A percentile compares a stretch with the other conserved stretches of the same genome.
phyloP scores from a whole-genome alignment of 768 basidiomycete species.

The Coprinellus micaceus region DNA sequence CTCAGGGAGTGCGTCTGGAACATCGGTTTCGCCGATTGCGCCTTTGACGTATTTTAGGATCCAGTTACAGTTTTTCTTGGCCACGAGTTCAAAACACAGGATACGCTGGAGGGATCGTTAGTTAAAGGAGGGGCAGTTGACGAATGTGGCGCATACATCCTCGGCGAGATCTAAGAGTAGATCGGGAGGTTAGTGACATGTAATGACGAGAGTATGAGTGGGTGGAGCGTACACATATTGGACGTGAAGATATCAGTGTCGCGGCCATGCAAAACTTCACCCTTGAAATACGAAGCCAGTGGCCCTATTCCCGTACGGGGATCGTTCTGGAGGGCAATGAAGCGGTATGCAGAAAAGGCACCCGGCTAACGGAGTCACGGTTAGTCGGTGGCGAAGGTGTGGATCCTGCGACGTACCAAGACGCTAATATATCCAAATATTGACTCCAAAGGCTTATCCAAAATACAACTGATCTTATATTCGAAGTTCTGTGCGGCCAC shows the following conservation, averaged over 20 bases:
- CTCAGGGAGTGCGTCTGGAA: slow-evolving; percentile 88
- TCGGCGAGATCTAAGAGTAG: slow-evolving; percentile 70
- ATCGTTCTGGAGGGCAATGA: slow-evolving; percentile 88
- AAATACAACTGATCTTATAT: slow-evolving; percentile 87
- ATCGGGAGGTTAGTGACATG: slow-evolving; percentile 3
- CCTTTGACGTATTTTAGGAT: slow-evolving; percentile 95
- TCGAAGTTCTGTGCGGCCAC: slow-evolving; percentile 96
- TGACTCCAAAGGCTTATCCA: slow-evolving; percentile 86
- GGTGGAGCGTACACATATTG: slow-evolving; percentile 76
- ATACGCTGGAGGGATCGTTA: slow-evolving; percentile 54
- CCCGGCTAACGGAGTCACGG: slow-evolving; percentile 61
- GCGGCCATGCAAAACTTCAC: slow-evolving; percentile 79
- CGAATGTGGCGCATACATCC: slow-evolving; percentile 67
- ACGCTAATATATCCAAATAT: slow-evolving; percentile 97
- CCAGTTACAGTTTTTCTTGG: slow-evolving; percentile 80
- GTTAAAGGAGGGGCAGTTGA: background rate
- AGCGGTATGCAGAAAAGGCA: slow-evolving; percentile 89
- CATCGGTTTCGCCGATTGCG: slow-evolving; percentile 90
- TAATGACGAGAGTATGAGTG: background rate
- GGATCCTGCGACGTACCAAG: slow-evolving; percentile 44
- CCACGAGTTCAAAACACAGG: slow-evolving; percentile 76
- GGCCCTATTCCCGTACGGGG: slow-evolving; percentile 70
- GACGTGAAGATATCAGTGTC: slow-evolving; percentile 93
- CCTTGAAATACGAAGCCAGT: slow-evolving; percentile 95
- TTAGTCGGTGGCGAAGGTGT: background rate